Base-by-base conservation (phyloP, 169 alveolate genomes). In the Neospora caninum region DNA sequence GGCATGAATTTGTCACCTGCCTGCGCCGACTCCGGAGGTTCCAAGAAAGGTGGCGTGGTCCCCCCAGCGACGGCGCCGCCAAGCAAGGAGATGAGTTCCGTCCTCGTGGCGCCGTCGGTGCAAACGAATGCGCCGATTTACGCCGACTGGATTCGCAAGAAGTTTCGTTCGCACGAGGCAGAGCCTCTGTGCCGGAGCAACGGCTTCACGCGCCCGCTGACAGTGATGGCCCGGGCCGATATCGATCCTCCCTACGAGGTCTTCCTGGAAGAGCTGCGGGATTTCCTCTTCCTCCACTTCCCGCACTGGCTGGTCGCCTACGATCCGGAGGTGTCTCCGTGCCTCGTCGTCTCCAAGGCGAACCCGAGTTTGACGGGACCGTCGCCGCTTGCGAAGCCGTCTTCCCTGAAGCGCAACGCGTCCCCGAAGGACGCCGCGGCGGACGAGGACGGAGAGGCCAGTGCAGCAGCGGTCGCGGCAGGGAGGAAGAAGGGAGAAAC, bases 251-350 rank as follows among this genome's bases (percentile, higher is more conserved):
- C 89, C 39, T 38, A 29, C 31, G 93, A 83, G 70, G 39, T 93
- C 0, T 83, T 31, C 39, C 95, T 93, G 49, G 95, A 93, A 34
- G 95, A 93, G 36, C 41, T 93, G 31, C 43, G 70, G n/a, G 95
- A 93, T 41, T 93, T 83, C 80, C 41, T 93, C 18, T 34, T 39
- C 16, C 58, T 83, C 22, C 70, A 93, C 88, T 84, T 93, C 53
- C 95, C 95, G 18, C 95, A 93, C 29, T 93, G 95, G 95, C 27
- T 39, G 4, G 87, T 83, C n/a, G 91, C 70, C 38, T 93, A 93
- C 69, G 95, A 93, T 39, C 95, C 95, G 22, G 95, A 93, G 88
- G 87, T 93, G 27, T 25, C 95, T 7, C 95, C 95, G 2, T 41
- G 49, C 22, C n/a, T 93, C 53, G 84, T 53, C 29, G 20, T 93